Percentiles rank a stretch among this genome's conserved stretches.
These are phyloP conservation scores for Anisodus acutangulus DNA, from an alignment of 257 asterid species.

Conservation along the genomic window DNA sequence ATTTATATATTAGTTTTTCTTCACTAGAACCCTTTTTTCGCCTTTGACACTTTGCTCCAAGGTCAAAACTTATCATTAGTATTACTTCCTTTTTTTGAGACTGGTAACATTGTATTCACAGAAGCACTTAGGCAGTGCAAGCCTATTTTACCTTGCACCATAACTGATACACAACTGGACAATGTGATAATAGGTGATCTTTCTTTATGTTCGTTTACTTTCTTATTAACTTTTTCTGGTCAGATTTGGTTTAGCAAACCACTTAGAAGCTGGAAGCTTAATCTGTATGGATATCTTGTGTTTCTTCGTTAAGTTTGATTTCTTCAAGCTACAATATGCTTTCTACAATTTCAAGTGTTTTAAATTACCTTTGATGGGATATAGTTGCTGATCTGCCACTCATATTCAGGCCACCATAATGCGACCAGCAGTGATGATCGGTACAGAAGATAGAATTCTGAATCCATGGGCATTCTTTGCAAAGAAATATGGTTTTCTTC, in stretches of 20 bases:
- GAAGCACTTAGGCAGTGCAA: background rate
- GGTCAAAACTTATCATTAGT: no score
- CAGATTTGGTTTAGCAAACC: background rate
- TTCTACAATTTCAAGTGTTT: constrained; percentile 13
- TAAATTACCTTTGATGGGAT: background rate
- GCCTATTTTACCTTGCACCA: background rate
- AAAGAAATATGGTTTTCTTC: constrained; percentile 83
- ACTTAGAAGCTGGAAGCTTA: background rate
- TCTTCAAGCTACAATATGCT: constrained; percentile 17
- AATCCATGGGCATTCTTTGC: constrained; percentile 92
- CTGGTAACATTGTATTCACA: no score
- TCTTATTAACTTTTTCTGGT: background rate
- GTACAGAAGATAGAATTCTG: constrained; percentile 89
- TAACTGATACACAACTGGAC: background rate
- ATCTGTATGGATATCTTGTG: background rate
- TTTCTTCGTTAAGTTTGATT: constrained; percentile 21
- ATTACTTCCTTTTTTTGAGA: no score
- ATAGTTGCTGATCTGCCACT: constrained; percentile 32
- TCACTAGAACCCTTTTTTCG: no score
- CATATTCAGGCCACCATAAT: constrained; percentile 78
- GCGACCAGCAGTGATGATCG: constrained; percentile 94
- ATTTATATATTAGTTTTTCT: no score
- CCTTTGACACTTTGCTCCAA: no score
- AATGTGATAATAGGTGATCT: background rate
- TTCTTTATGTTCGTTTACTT: background rate